Percentiles rank a stretch among this genome's conserved stretches.
Evolutionary conservation across 495 filamentous ascomycete species (phyloP).

Genomic region (Extremus antarcticus): DNA sequence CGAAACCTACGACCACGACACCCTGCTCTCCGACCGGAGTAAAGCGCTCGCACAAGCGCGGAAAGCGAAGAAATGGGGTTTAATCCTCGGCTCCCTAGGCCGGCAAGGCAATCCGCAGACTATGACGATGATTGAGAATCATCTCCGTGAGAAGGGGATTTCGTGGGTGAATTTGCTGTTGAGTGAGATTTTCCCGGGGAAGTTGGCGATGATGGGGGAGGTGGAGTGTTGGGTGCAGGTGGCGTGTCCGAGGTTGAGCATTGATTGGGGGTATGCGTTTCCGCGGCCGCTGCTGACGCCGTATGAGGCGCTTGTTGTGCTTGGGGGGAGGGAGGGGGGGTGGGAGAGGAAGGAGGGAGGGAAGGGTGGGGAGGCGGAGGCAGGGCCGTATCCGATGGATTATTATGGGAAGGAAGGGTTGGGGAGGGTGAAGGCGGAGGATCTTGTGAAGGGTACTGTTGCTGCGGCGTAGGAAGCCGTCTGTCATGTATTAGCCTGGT

Average conservation of each 20-base stretch:
- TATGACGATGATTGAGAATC: conserved; percentile 70
- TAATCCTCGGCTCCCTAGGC: conserved; percentile 86
- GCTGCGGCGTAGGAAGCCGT: too few relatives aligned
- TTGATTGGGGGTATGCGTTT: conserved; percentile 99
- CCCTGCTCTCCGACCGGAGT: conserved; percentile 72
- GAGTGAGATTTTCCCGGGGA: conserved; percentile 91
- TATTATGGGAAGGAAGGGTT: conserved; percentile 91
- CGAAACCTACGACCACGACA: conserved; percentile 79
- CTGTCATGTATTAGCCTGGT: too few relatives aligned
- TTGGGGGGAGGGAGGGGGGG: conserved; percentile 57
- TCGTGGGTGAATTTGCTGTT: conserved; percentile 74
- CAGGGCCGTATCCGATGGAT: conserved; percentile 84
- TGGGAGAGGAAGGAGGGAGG: conserved; percentile 49
- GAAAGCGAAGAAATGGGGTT: conserved; percentile 73
- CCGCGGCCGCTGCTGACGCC: conserved; percentile 77
- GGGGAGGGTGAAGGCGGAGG: conserved; percentile 53
- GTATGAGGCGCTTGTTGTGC: conserved; percentile 84
- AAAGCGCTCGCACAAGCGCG: conserved; percentile 66
- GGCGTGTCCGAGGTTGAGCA: conserved; percentile 85
- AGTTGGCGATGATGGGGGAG: conserved; percentile 80
- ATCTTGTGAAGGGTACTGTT: neutral
- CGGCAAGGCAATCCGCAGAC: conserved; percentile 94
- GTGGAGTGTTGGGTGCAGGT: conserved; percentile 98
- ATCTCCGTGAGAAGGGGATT: conserved; percentile 54
- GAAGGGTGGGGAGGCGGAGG: conserved; percentile 6